Evolutionary conservation across 805 yeast genomes (phyloP).

Genomic region (Tetrapisispora namnaoensis): DNA sequence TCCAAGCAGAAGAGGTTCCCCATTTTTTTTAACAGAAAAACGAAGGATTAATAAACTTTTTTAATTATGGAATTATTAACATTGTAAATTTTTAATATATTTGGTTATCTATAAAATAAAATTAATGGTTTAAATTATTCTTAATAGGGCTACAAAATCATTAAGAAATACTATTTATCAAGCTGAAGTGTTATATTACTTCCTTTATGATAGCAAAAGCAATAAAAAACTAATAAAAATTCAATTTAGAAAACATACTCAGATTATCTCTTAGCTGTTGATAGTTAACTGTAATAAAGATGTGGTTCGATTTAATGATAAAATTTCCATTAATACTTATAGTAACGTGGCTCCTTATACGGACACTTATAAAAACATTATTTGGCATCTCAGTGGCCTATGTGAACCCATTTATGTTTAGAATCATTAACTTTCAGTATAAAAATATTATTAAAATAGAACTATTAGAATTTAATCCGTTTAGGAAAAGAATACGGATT

Average conservation of each 20-base stretch:
- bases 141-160: too few relatives aligned
- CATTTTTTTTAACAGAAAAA: too few relatives aligned
- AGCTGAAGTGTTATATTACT: too few relatives aligned
- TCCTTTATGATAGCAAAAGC: too few relatives aligned
- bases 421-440: conserved; percentile 8
- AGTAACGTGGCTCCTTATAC: neutral
- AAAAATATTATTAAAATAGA: conserved; percentile 9
- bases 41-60: too few relatives aligned
- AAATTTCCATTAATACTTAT: neutral
- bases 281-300: neutral
- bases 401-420: conserved; percentile 17
- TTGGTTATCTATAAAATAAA: too few relatives aligned
- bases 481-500: conserved; percentile 12
- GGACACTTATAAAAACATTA: neutral
- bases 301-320: neutral
- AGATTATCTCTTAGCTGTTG: neutral
- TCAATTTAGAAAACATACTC: neutral
- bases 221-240: too few relatives aligned
- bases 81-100: too few relatives aligned
- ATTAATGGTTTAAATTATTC: too few relatives aligned
- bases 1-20: too few relatives aligned
- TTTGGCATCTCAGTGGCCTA: conserved; percentile 6
- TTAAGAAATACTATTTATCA: too few relatives aligned
- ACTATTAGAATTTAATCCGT: conserved; percentile 13
- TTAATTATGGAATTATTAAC: too few relatives aligned